A percentile compares a stretch with the other conserved stretches of the same genome.
Conservation (phyloP, 306 rosid species). For the Cicer arietinum region DNA sequence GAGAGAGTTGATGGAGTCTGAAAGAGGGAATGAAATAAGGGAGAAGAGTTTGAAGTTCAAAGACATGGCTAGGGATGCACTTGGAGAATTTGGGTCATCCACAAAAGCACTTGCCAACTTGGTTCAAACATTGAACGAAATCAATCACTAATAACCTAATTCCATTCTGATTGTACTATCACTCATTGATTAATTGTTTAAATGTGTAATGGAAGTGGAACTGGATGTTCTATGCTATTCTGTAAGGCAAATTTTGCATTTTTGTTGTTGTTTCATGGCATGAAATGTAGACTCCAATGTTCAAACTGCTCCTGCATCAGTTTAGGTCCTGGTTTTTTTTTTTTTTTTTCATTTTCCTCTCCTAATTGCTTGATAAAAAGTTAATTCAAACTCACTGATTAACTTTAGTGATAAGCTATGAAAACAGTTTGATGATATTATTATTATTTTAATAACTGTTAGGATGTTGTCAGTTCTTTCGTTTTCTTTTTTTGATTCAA, state of each 20-base stretch:
- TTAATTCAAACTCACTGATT: no score
- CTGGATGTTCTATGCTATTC: neutral
- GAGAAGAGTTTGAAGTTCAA: conserved; percentile 31
- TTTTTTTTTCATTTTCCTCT: no score
- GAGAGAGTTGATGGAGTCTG: conserved; percentile 38
- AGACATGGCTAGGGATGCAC: conserved; percentile 37
- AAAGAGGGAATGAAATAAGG: conserved; percentile 30
- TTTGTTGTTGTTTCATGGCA: neutral
- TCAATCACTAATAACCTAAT: neutral
- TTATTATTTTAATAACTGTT: no score
- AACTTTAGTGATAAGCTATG: no score
- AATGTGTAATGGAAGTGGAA: neutral
- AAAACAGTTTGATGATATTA: no score
- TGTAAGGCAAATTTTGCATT: neutral
- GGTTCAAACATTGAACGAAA: conserved; percentile 41
- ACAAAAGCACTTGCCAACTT: conserved; percentile 37
- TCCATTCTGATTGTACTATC: neutral
- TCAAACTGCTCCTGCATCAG: neutral
- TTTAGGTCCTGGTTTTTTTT: no score
- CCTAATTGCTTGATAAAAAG: no score
- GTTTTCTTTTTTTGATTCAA: no score
- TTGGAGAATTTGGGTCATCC: conserved; percentile 43
- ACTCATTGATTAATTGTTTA: neutral
- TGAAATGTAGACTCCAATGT: neutral
- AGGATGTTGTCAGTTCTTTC: no score